These are phyloP conservation scores for Clathrus columnatus DNA, from an alignment of 768 basidiomycete species.

Conservation along the genomic window DNA sequence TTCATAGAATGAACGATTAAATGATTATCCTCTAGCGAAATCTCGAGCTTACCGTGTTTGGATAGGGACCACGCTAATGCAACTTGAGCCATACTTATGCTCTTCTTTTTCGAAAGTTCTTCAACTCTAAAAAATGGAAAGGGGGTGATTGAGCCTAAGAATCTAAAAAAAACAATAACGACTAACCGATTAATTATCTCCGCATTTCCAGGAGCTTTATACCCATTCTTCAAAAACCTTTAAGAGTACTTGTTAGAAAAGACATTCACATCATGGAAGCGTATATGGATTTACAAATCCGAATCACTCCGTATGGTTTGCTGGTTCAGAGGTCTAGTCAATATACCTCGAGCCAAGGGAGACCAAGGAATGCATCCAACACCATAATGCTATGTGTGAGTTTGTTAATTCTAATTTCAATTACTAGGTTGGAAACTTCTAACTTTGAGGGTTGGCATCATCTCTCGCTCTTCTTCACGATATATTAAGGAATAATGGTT, in stretches of 20 bases:
- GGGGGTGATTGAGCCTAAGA: neutral
- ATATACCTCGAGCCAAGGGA: slow-evolving; percentile 31
- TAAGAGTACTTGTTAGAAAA: slow-evolving; percentile 7
- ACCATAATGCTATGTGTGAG: slow-evolving; percentile 27
- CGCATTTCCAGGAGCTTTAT: slow-evolving; percentile 21
- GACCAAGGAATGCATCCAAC: slow-evolving; percentile 40
- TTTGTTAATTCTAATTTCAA: neutral
- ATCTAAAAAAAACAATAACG: neutral
- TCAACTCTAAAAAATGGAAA: slow-evolving; percentile 26
- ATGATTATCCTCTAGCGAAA: neutral
- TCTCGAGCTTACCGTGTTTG: slow-evolving; percentile 16
- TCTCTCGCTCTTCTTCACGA: slow-evolving; percentile 56
- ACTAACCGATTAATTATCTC: slow-evolving; percentile 34
- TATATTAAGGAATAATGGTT: slow-evolving; percentile 55
- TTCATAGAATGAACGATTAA: neutral
- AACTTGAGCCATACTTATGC: slow-evolving; percentile 34
- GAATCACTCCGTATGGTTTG: neutral
- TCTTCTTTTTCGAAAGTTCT: slow-evolving; percentile 29
- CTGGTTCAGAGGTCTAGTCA: slow-evolving; percentile 22
- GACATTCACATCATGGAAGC: neutral
- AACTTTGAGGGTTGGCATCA: slow-evolving; percentile 52
- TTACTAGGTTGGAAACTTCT: neutral
- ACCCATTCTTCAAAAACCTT: slow-evolving; percentile 17
- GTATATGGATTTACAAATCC: neutral
- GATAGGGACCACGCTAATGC: slow-evolving; percentile 32